A percentile compares a stretch with the other conserved stretches of the same genome.
Evolutionary conservation across 2,329 filamentous ascomycete species (phyloP).

Genomic region (Sclerotinia spermophila): DNA sequence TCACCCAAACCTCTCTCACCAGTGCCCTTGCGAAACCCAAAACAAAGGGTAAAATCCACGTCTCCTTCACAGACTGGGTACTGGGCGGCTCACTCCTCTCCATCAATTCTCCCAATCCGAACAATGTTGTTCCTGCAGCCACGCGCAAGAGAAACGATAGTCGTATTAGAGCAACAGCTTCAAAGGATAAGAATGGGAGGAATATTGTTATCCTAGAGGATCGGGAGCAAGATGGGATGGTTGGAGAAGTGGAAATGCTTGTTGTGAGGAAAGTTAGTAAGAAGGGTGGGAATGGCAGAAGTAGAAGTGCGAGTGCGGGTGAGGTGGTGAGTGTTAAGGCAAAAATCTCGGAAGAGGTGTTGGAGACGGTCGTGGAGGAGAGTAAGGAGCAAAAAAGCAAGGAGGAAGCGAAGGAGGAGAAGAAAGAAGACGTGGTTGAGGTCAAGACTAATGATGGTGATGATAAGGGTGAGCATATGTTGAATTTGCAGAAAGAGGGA

Average conservation of each 20-base stretch:
- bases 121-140: neutral
- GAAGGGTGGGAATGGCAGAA: neutral
- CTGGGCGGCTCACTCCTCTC: constrained; percentile 32
- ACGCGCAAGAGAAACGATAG: neutral
- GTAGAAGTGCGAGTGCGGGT: neutral
- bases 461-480: constrained; percentile 3
- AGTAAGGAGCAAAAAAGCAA: neutral
- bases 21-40: neutral
- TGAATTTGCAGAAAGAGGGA: constrained; percentile 12
- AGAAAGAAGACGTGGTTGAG: constrained; percentile 12
- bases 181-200: constrained; percentile 10
- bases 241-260: constrained; percentile 8
- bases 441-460: constrained; percentile 19
- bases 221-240: constrained; percentile 8
- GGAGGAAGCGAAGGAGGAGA: neutral
- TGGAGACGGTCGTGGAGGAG: constrained; percentile 12
- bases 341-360: neutral
- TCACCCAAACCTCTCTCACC: constrained; percentile 9
- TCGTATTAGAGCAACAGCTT: constrained; percentile 9
- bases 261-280: constrained; percentile 5
- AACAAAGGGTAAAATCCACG: constrained; percentile 25
- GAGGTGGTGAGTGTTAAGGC: neutral
- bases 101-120: neutral
- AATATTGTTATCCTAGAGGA: neutral
- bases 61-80: constrained; percentile 35